Conservation (phyloP, 2,329 filamentous ascomycete species). For the Ophiostoma angusticollis region DNA sequence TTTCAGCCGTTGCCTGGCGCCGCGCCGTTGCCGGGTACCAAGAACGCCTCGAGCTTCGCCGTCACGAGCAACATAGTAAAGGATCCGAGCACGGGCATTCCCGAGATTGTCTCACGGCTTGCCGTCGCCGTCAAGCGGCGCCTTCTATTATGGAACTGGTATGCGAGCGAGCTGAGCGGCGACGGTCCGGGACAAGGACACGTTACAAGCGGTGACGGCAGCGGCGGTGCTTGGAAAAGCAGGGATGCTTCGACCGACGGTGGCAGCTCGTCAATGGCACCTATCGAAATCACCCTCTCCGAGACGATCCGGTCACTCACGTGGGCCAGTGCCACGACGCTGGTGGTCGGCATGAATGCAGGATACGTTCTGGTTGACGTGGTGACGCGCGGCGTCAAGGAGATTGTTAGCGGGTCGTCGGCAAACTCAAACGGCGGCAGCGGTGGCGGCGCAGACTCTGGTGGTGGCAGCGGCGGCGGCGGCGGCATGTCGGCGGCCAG, state of each 20-base stretch:
- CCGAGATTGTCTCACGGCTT: conserved; percentile 80
- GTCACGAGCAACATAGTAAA: conserved; percentile 94
- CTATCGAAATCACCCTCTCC: conserved; percentile 63
- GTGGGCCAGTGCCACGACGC: conserved; percentile 76
- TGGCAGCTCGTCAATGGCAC: conserved; percentile 33
- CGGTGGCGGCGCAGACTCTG: conserved; percentile 35
- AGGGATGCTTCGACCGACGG: neutral
- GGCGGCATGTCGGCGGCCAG: conserved; percentile 34
- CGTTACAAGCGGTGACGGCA: neutral
- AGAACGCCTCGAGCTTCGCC: conserved; percentile 79
- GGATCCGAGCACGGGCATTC: conserved; percentile 73
- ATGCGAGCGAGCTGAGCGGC: conserved; percentile 69
- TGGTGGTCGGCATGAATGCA: conserved; percentile 83
- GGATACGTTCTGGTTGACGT: conserved; percentile 87
- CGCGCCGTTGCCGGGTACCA: conserved; percentile 61
- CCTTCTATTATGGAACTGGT: conserved; percentile 87
- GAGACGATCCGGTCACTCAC: conserved; percentile 80
- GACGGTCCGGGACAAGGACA: no score
- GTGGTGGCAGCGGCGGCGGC: neutral
- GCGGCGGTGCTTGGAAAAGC: neutral
- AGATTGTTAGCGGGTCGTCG: conserved; percentile 66
- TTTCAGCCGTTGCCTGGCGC: conserved; percentile 60
- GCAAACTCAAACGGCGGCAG: conserved; percentile 31
- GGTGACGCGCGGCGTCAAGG: conserved; percentile 56
- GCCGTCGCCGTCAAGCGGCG: conserved; percentile 89